Conservation (phyloP, 108 stramenopile species). For the Skeletonema menzelii region DNA sequence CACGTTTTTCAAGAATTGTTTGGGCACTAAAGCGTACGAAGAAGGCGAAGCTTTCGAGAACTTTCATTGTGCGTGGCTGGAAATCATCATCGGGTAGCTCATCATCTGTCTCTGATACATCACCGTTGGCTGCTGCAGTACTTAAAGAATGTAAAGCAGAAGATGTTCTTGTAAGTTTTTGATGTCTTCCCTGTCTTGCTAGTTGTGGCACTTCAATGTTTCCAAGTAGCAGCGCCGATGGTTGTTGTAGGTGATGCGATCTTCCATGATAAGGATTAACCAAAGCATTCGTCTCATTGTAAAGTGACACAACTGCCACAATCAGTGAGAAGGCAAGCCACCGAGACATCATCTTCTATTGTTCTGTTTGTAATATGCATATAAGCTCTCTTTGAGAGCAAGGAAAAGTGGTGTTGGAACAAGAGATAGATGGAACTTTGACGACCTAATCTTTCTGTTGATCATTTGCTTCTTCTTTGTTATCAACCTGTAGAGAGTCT, state of each 20-base stretch:
- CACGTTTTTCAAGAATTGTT: slow-evolving; percentile 31
- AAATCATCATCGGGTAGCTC: slow-evolving; percentile 11
- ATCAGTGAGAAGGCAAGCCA: neutral
- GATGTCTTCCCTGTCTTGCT: neutral
- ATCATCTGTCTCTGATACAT: neutral
- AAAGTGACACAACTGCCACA: neutral
- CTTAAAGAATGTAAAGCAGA: neutral
- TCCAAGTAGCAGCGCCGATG: neutral
- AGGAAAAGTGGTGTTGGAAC: neutral
- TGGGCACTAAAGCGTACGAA: slow-evolving; percentile 27
- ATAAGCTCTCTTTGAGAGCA: neutral
- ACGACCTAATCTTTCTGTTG: neutral
- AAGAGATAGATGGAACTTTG: too few relatives aligned
- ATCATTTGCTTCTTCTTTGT: neutral
- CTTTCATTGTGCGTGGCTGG: slow-evolving; percentile 41
- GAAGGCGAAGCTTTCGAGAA: slow-evolving; percentile 37
- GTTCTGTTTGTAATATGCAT: neutral
- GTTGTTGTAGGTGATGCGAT: neutral
- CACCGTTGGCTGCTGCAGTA: neutral
- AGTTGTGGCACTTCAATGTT: neutral
- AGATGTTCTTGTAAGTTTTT: neutral
- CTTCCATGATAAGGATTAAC: neutral
- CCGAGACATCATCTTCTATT: neutral
- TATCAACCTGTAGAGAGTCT: neutral
- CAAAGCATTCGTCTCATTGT: neutral